phyloP scores from a whole-genome alignment of 495 filamentous ascomycete genomes.

The Aspergillus carlsbadensis region DNA sequence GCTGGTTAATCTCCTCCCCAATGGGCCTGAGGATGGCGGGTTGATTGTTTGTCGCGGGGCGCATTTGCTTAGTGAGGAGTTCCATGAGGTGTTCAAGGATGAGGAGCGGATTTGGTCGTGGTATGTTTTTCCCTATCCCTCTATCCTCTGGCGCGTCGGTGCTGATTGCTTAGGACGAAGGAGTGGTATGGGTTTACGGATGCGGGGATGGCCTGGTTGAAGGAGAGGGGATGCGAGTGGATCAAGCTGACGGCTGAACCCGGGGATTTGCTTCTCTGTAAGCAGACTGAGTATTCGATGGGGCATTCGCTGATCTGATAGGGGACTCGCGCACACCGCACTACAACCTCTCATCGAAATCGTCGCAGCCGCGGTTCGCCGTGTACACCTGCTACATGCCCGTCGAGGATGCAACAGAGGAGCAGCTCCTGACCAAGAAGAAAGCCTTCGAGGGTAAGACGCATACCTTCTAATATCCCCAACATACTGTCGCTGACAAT shows the following conservation, averaged over 20 bases:
- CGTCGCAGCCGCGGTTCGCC: slow-evolving; percentile 4
- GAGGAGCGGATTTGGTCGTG: slow-evolving; percentile 11
- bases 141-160: neutral
- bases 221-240: slow-evolving; percentile 3
- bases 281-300: neutral
- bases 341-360: slow-evolving; percentile 11
- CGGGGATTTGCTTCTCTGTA: slow-evolving; percentile 8
- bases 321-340: slow-evolving; percentile 10
- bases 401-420: neutral
- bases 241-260: slow-evolving; percentile 9
- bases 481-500: neutral
- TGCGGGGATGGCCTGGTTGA: neutral
- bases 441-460: slow-evolving; percentile 8
- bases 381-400: slow-evolving; percentile 10
- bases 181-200: slow-evolving; percentile 9
- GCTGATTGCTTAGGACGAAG: neutral
- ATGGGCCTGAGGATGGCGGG: slow-evolving; percentile 10
- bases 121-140: neutral
- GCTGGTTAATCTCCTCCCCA: slow-evolving; percentile 1
- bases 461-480: no score
- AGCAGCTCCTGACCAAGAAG: slow-evolving; percentile 14
- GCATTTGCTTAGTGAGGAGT: slow-evolving; percentile 10
- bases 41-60: slow-evolving; percentile 9
- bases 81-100: slow-evolving; percentile 9
- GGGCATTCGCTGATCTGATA: neutral